phyloP scores from a whole-genome alignment of 805 yeast species.

The Schwanniomyces pseudopolymorphus region DNA sequence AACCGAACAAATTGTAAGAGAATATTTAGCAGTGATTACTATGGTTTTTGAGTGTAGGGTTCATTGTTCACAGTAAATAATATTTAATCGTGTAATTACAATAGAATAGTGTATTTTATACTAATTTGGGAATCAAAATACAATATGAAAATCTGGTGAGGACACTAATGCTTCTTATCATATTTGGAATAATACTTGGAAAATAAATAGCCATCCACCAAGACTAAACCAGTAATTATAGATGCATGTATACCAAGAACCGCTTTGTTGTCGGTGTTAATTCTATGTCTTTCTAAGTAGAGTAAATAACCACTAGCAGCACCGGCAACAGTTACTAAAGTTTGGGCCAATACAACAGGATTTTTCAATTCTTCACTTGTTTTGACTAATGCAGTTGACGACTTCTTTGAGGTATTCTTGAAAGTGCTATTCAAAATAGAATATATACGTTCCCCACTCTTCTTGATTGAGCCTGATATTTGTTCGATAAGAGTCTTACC shows the following conservation, averaged over 20 bases:
- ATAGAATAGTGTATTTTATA: neutral
- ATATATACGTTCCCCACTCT: neutral
- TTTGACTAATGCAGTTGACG: conserved; percentile 13
- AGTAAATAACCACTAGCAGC: conserved; percentile 49
- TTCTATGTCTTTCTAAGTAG: conserved; percentile 51
- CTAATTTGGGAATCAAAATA: neutral
- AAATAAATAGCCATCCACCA: conserved; percentile 55
- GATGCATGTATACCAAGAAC: conserved; percentile 51
- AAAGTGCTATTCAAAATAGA: conserved; percentile 11
- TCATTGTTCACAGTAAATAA: neutral
- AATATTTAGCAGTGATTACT: neutral
- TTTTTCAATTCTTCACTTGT: conserved; percentile 49
- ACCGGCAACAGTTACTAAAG: conserved; percentile 48
- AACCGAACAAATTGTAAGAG: no score
- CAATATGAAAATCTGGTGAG: neutral
- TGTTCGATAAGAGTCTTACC: conserved; percentile 22
- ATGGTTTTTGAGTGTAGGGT: neutral
- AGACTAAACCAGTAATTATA: conserved; percentile 52
- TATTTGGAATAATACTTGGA: conserved; percentile 54
- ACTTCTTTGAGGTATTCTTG: conserved; percentile 10
- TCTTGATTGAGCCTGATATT: conserved; percentile 14
- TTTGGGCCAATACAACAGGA: conserved; percentile 60
- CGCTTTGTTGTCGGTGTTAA: conserved; percentile 43
- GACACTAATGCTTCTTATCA: conserved; percentile 29
- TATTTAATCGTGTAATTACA: neutral